These are phyloP conservation scores for Zygnema cylindricum DNA, from an alignment of 139 green algal genomes.

Conservation along the genomic window DNA sequence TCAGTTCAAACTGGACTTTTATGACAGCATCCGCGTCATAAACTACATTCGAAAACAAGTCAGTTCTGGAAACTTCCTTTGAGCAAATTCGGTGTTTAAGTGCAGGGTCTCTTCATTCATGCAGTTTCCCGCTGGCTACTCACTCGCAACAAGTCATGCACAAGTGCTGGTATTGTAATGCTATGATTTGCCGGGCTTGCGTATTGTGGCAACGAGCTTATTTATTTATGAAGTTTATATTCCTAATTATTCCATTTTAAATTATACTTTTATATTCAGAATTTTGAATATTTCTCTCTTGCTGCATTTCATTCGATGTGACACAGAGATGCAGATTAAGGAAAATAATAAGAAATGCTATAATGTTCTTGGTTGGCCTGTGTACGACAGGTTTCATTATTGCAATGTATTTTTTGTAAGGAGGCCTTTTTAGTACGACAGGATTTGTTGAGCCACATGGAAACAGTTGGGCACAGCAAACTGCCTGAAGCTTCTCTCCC, in stretches of 20 bases:
- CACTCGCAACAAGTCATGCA: too few species aligned
- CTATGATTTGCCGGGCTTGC: too few species aligned
- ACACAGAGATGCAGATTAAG: too few species aligned
- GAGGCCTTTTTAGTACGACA: background rate
- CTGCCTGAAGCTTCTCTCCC: constrained; percentile 6
- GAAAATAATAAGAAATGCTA: too few species aligned
- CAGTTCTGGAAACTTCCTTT: too few species aligned
- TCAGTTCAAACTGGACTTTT: background rate
- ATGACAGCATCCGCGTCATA: constrained; percentile 27
- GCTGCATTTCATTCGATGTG: background rate
- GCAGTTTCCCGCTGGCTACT: too few species aligned
- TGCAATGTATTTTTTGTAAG: background rate
- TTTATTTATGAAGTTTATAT: too few species aligned
- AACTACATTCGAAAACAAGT: constrained; percentile 42
- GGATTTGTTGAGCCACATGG: background rate
- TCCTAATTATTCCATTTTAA: background rate
- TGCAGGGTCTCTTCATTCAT: too few species aligned
- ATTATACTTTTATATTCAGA: constrained; percentile 6
- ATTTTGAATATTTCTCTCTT: background rate
- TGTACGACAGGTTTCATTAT: constrained; percentile 5
- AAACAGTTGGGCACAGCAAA: background rate
- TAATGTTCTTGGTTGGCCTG: too few species aligned
- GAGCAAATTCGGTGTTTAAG: too few species aligned
- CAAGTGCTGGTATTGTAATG: too few species aligned
- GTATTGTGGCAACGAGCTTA: too few species aligned